phyloP scores from a whole-genome alignment of 1,139 yeast genomes.

The Eremothecium gossypii region DNA sequence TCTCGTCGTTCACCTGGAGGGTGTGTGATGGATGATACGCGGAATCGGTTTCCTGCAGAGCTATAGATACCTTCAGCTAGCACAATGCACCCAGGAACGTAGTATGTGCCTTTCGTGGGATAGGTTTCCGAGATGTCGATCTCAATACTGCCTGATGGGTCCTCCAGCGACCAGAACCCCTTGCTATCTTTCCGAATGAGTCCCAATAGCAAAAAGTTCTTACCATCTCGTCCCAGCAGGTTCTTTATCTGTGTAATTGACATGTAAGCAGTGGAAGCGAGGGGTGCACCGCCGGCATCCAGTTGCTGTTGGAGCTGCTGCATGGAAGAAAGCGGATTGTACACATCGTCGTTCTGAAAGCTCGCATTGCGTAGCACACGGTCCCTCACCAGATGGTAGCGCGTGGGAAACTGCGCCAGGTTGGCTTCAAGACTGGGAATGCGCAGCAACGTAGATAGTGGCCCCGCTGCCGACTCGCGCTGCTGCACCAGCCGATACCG shows the following conservation, averaged over 20 bases:
- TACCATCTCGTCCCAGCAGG: slow-evolving; percentile 74
- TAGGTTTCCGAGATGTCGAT: slow-evolving; percentile 57
- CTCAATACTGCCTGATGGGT: slow-evolving; percentile 68
- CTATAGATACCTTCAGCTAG: slow-evolving; percentile 75
- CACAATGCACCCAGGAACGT: slow-evolving; percentile 70
- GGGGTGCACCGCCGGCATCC: slow-evolving; percentile 11
- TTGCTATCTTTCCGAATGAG: slow-evolving; percentile 52
- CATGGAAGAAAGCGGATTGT: slow-evolving; percentile 30
- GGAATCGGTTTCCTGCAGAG: slow-evolving; percentile 54
- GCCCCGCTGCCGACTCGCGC: slow-evolving; percentile 9
- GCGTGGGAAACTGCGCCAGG: slow-evolving; percentile 34
- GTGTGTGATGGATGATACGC: slow-evolving; percentile 69
- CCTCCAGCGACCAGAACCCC: slow-evolving; percentile 73
- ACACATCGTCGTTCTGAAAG: slow-evolving; percentile 36
- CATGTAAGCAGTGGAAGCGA: slow-evolving; percentile 29
- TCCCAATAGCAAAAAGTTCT: slow-evolving; percentile 70
- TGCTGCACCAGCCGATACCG: slow-evolving; percentile 41
- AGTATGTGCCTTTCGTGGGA: slow-evolving; percentile 61
- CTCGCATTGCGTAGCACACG: slow-evolving; percentile 66
- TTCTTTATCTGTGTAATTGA: slow-evolving; percentile 73
- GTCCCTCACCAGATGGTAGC: slow-evolving; percentile 59
- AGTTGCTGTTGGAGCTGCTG: slow-evolving; percentile 18
- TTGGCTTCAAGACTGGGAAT: slow-evolving; percentile 30
- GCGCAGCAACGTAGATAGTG: slow-evolving; percentile 11
- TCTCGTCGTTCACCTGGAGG: slow-evolving; percentile 83